Base-by-base conservation (phyloP, 805 yeast genomes). In the Barnettozyma populi region DNA sequence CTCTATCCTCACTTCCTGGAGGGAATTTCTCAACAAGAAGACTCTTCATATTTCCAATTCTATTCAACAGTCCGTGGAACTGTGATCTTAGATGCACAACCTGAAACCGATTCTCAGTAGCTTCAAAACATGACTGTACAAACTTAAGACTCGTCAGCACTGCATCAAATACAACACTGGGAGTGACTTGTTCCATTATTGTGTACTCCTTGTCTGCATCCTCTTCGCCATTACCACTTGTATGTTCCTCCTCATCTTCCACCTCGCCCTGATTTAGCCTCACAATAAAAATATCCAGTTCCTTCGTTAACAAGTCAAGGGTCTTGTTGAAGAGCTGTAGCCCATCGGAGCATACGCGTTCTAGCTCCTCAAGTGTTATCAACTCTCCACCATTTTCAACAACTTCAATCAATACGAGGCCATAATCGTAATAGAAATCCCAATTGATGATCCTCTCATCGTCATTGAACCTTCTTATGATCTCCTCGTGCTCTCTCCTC, bases 371-470 rank as follows among this genome's bases (percentile, higher is more conserved):
- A 23, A 55, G 46, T 3, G 24, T 25, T 40, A 18, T 23, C 7
- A 24, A 50, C 44, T 37, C 44, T 13, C 43, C 44, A 36, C 21
- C 39, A 10, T 32, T 38, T 25, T 45, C 51, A 18, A 57, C 20
- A 9, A 54, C 19, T 35, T 49, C 61, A 34, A 50, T 52, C 40
- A 54, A 46, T 5, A 60, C 50, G 29, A 58, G 37, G 4, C 60
- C 45, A 25, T 57, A 51, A 41, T 60, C 53, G 29, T 49, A 57
- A n/a, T 55, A 55, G 42, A 61, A 57, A 45, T 60, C 63, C 64
- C 64, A 60, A 37, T 58, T 59, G 41, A 58, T 48, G 19, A 48
- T 41, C 18, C 45, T 37, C n/a, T 47, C 47, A 49, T 56, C 57
- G 8, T 56, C 57, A 8, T 36, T 48, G 35, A 49, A 51, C 21